Conservation (phyloP, 176 grass and related monocot genomes). For the Ampelocalamus luodianensis region DNA sequence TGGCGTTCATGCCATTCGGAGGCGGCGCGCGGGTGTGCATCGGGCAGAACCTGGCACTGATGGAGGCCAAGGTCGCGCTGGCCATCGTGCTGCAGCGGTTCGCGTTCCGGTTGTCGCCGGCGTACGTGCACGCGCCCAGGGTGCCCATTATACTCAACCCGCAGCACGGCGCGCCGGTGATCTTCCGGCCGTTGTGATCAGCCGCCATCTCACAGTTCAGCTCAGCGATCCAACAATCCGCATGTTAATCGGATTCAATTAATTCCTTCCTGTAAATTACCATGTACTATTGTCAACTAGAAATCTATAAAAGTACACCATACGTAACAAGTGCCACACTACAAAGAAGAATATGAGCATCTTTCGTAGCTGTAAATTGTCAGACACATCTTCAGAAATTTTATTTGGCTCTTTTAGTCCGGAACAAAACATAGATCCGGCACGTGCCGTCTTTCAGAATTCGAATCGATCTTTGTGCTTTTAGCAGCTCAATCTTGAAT, state of each 20-base stretch:
- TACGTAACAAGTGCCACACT: slow-evolving; percentile 39
- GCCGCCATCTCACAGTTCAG: neutral
- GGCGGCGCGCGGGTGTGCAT: slow-evolving; percentile 84
- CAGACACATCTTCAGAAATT: neutral
- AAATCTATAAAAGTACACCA: slow-evolving; percentile 56
- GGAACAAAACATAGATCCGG: neutral
- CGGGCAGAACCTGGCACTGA: slow-evolving; percentile 83
- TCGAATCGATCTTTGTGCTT: neutral
- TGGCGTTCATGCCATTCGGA: slow-evolving; percentile 89
- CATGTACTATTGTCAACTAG: slow-evolving; percentile 30
- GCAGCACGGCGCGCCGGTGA: slow-evolving; percentile 85
- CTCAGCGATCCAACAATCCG: neutral
- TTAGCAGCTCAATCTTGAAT: neutral
- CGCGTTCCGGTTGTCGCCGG: slow-evolving; percentile 65
- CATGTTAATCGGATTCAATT: slow-evolving; percentile 49
- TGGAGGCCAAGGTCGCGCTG: slow-evolving; percentile 83
- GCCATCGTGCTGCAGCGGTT: slow-evolving; percentile 83
- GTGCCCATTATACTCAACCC: slow-evolving; percentile 89
- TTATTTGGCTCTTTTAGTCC: neutral
- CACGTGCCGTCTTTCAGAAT: neutral
- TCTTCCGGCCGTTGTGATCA: slow-evolving; percentile 66
- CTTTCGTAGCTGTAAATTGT: neutral
- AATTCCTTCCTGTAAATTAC: slow-evolving; percentile 61
- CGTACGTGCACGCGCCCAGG: slow-evolving; percentile 83
- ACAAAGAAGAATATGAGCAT: neutral